Evolutionary conservation across 805 yeast genomes (phyloP).

Genomic region (Metschnikowia shivogae): DNA sequence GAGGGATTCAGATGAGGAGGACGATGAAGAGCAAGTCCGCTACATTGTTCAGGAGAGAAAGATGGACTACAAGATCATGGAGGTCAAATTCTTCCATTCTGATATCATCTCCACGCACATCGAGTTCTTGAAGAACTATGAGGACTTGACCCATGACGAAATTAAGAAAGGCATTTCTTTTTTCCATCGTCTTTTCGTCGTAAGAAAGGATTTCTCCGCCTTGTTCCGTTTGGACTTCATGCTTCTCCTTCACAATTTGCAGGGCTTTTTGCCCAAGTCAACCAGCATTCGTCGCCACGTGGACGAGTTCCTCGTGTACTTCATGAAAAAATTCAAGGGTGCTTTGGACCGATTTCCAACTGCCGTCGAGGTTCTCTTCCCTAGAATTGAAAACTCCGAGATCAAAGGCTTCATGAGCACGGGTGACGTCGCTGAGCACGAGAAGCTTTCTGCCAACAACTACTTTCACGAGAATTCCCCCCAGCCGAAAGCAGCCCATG

Average conservation of each 20-base stretch:
- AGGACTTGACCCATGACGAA: slow-evolving; percentile 56
- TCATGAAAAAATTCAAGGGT: slow-evolving; percentile 54
- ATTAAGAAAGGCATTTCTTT: slow-evolving; percentile 63
- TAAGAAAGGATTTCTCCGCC: slow-evolving; percentile 52
- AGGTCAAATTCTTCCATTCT: slow-evolving; percentile 51
- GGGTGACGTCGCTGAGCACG: slow-evolving; percentile 46
- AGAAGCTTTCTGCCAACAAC: slow-evolving; percentile 7
- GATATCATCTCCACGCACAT: slow-evolving; percentile 63
- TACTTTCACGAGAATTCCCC: slow-evolving; percentile 15
- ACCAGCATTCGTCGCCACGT: slow-evolving; percentile 54
- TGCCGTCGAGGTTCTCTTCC: slow-evolving; percentile 65
- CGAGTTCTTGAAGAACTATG: slow-evolving; percentile 53
- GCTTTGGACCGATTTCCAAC: slow-evolving; percentile 48
- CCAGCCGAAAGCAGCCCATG: slow-evolving; percentile 33
- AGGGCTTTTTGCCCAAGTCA: slow-evolving; percentile 44
- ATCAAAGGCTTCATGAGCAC: slow-evolving; percentile 50
- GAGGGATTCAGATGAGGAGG: slow-evolving; percentile 24
- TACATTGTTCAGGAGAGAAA: slow-evolving; percentile 43
- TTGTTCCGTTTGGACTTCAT: slow-evolving; percentile 74
- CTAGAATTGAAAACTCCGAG: slow-evolving; percentile 47
- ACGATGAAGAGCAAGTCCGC: slow-evolving; percentile 26
- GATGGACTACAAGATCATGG: slow-evolving; percentile 40
- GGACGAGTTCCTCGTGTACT: slow-evolving; percentile 61
- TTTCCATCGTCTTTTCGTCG: slow-evolving; percentile 65
- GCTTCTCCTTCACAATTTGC: slow-evolving; percentile 47